Conservation (phyloP, 2,329 filamentous ascomycete species). For the Nemania sp. region DNA sequence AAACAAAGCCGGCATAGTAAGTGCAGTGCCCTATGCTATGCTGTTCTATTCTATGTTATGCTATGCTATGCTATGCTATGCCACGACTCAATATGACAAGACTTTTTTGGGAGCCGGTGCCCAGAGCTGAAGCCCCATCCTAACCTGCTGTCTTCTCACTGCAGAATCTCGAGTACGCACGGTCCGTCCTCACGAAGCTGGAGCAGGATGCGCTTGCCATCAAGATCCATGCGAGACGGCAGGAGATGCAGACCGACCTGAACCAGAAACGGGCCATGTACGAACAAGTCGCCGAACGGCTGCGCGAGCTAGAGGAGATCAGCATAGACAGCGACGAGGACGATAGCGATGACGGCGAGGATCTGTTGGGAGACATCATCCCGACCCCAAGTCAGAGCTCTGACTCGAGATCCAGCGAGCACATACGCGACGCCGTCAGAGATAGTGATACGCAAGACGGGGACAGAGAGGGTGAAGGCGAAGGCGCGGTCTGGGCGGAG, state of each 20-base stretch:
- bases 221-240: conserved; percentile 60
- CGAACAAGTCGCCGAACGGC: conserved; percentile 65
- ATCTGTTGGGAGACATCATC: conserved; percentile 58
- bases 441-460: conserved; percentile 8
- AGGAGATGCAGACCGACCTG: conserved; percentile 66
- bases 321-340: conserved; percentile 45
- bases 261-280: conserved; percentile 66
- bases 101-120: too few species aligned
- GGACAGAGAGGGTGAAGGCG: conserved; percentile 11
- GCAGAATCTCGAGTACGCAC: conserved; percentile 74
- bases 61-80: too few species aligned
- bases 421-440: conserved; percentile 11
- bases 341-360: conserved; percentile 57
- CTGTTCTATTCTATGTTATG: too few species aligned
- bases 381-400: conserved; percentile 58
- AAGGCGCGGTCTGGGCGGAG: conserved; percentile 24
- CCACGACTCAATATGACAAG: too few species aligned
- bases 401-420: conserved; percentile 41
- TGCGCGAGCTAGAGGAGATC: conserved; percentile 70
- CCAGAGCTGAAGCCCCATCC: neutral
- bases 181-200: conserved; percentile 67
- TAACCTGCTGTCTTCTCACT: neutral
- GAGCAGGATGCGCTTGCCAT: conserved; percentile 69
- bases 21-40: conserved; percentile 30
- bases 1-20: conserved; percentile 58